Evolutionary conservation across 768 basidiomycete species (phyloP).

Genomic region (Steccherinum ochraceum): DNA sequence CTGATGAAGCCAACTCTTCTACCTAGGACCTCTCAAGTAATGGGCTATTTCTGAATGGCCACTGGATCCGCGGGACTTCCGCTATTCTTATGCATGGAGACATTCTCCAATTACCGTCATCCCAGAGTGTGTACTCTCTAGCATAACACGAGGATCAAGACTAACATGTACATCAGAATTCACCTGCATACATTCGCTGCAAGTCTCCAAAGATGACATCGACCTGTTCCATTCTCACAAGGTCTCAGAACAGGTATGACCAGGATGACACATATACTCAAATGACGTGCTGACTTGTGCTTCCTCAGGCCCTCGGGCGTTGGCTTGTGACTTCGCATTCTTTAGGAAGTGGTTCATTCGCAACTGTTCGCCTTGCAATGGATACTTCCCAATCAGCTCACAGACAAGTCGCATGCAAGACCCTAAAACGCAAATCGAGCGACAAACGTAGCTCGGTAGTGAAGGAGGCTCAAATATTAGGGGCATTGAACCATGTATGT

Average conservation of each 20-base stretch:
- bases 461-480: slow-evolving; percentile 76
- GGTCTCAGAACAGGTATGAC: neutral
- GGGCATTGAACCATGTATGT: slow-evolving; percentile 64
- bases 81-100: slow-evolving; percentile 79
- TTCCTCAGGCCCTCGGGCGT: slow-evolving; percentile 50
- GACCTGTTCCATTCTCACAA: slow-evolving; percentile 46
- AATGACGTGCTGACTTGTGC: too few relatives aligned
- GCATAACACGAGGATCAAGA: neutral
- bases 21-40: slow-evolving; percentile 71
- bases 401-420: slow-evolving; percentile 81
- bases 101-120: slow-evolving; percentile 57
- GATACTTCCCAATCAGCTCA: slow-evolving; percentile 43
- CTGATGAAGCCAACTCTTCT: neutral
- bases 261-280: too few relatives aligned
- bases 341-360: slow-evolving; percentile 77
- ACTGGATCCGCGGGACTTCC: slow-evolving; percentile 58
- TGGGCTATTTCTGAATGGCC: slow-evolving; percentile 64
- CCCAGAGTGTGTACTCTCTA: slow-evolving; percentile 38
- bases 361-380: slow-evolving; percentile 73
- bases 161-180: slow-evolving; percentile 59
- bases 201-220: slow-evolving; percentile 44
- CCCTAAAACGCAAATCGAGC: slow-evolving; percentile 58
- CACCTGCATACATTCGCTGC: slow-evolving; percentile 55
- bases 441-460: slow-evolving; percentile 55
- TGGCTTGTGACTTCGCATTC: slow-evolving; percentile 76